These are phyloP conservation scores for Rhamnella rubrinervis DNA, from an alignment of 331 rosid genomes.

Conservation along the genomic window DNA sequence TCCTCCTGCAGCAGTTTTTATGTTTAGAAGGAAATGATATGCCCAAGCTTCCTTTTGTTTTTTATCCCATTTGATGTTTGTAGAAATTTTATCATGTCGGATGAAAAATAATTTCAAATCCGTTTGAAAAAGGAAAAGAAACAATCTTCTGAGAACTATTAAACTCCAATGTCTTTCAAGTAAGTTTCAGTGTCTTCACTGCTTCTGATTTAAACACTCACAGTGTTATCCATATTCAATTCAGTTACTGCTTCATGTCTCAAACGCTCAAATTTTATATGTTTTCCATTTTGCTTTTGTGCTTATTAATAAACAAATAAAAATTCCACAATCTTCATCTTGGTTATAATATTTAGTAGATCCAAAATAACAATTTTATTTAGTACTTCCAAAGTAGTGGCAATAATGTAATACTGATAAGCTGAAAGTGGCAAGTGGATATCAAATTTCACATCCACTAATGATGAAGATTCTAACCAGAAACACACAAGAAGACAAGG, in stretches of 20 bases:
- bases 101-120: constrained; percentile 31
- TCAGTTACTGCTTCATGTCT: not conserved
- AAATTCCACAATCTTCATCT: no score
- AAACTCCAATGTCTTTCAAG: not conserved
- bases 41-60: constrained; percentile 13
- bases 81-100: constrained; percentile 24
- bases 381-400: no score
- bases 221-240: not conserved
- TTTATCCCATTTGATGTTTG: not conserved
- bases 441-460: no score
- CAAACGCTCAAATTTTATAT: not conserved
- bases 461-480: no score
- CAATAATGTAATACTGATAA: no score
- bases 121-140: constrained; percentile 1
- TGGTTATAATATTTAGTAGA: no score
- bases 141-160: constrained; percentile 11
- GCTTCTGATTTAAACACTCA: constrained; percentile 11
- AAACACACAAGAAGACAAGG: no score
- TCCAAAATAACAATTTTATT: no score
- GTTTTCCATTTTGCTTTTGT: no score
- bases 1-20: constrained; percentile 2
- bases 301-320: no score
- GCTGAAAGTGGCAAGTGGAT: no score
- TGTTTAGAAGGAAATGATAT: constrained; percentile 8
- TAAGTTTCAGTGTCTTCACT: not conserved